Base-by-base conservation (phyloP, 2,329 filamentous ascomycete genomes). In the Penicillium sp. region DNA sequence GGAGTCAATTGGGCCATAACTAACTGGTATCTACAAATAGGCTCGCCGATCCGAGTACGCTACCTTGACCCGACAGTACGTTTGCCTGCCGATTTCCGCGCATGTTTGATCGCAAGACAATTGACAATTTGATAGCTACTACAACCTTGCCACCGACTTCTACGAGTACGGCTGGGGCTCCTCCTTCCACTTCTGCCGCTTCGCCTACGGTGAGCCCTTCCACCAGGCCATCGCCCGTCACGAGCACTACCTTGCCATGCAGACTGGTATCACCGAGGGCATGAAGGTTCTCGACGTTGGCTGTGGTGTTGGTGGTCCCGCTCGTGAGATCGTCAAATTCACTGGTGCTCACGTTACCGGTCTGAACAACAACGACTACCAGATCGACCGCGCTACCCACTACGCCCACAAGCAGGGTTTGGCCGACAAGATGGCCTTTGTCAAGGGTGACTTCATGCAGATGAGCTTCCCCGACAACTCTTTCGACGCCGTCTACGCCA, bases 381-480 rank as follows among this genome's bases (percentile, higher is more conserved):
- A 98, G 81, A 96, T 98, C 65, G 86, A 97, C 74, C 90, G 95
- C 64, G 93, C 93, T n/a, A 92, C 87, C 14, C 82, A 84, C 54
- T 96, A 97, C 73, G 91, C 93, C 3, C 78, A 84, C 60, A 91
- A 91, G 77, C 91, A 96, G 78, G 88, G 88, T 51, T 81, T 98
- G 52, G 83, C 88, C 1, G 77, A 90, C 70, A 91, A 96, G 80
- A 80, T 96, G 65, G 84, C 83, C 62, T 98, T 91, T 69, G 89
- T 91, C 72, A 97, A 98, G 84, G 93, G 93, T 52, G 93, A 98
- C 72, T 99, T 99, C 76, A 98, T 98, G 93, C 91, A 96, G 87
- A 96, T 98, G 91, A 87, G 87, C 22, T 98, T 98, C 81, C 88
- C 90, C 47, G 90, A 95, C 71, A 91, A 96, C 82, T 86, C 82